phyloP scores from a whole-genome alignment of 495 filamentous ascomycete genomes.

The Penicillium dipodomyicola region DNA sequence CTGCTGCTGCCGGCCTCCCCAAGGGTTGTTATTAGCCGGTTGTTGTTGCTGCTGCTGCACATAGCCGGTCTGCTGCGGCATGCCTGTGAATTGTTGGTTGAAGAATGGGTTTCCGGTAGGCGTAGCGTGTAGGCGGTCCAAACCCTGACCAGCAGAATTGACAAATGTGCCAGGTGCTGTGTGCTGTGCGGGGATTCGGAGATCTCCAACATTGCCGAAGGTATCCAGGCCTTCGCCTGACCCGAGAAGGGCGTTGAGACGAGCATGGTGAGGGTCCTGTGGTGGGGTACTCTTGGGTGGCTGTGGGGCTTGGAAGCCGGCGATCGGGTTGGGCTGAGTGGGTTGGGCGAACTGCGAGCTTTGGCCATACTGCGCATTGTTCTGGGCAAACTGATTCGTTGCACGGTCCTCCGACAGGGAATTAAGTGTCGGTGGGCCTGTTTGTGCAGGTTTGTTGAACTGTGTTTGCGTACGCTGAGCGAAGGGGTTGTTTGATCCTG shows the following conservation, averaged over 20 bases:
- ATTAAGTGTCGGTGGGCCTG: slow-evolving; percentile 62
- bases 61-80: slow-evolving; percentile 39
- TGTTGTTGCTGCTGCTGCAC: slow-evolving; percentile 59
- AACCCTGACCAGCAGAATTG: slow-evolving; percentile 82
- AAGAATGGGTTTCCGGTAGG: slow-evolving; percentile 90
- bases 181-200: slow-evolving; percentile 95
- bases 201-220: slow-evolving; percentile 91
- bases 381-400: slow-evolving; percentile 50
- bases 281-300: slow-evolving; percentile 48
- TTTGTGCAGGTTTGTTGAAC: slow-evolving; percentile 60
- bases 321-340: slow-evolving; percentile 47
- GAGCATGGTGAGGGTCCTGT: slow-evolving; percentile 74
- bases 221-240: slow-evolving; percentile 92
- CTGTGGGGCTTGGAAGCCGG: slow-evolving; percentile 50
- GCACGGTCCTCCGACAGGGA: slow-evolving; percentile 70
- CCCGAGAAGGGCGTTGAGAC: slow-evolving; percentile 84
- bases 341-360: slow-evolving; percentile 32
- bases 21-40: slow-evolving; percentile 64
- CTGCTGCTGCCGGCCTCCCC: slow-evolving; percentile 62
- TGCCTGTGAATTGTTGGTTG: slow-evolving; percentile 72
- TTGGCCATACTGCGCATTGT: slow-evolving; percentile 49
- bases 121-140: slow-evolving; percentile 63
- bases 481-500: slow-evolving; percentile 97
- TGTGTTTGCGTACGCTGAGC: slow-evolving; percentile 59
- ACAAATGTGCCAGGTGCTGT: slow-evolving; percentile 96